Evolutionary conservation across 805 yeast genomes (phyloP).

Genomic region (Candida saitoana): DNA sequence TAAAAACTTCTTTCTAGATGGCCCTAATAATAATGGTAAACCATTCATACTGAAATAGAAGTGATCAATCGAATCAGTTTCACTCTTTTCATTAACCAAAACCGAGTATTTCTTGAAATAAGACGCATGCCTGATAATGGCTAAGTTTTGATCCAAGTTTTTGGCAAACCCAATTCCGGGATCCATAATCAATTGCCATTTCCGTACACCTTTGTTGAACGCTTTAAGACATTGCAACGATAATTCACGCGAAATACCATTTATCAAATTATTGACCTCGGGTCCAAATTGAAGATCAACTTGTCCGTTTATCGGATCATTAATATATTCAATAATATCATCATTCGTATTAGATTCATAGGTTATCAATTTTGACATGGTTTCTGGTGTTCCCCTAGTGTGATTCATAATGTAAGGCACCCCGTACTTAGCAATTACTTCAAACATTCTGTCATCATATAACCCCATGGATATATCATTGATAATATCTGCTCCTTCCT

Average conservation of each 20-base stretch:
- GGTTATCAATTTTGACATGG: conserved; percentile 59
- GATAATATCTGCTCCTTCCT: conserved; percentile 83
- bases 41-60: conserved; percentile 43
- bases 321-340: conserved; percentile 33
- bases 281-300: conserved; percentile 16
- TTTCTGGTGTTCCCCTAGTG: conserved; percentile 74
- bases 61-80: conserved; percentile 9
- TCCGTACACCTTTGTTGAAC: conserved; percentile 55
- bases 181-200: conserved; percentile 90
- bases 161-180: conserved; percentile 99
- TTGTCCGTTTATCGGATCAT: conserved; percentile 23
- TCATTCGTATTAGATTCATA: conserved; percentile 44
- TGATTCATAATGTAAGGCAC: conserved; percentile 83
- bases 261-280: conserved; percentile 37
- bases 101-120: conserved; percentile 47
- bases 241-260: conserved; percentile 65
- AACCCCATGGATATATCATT: conserved; percentile 86
- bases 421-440: conserved; percentile 61
- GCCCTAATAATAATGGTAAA: conserved; percentile 74
- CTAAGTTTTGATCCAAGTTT: conserved; percentile 62
- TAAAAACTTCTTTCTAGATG: conserved; percentile 84
- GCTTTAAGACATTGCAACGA: conserved; percentile 54
- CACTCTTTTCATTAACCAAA: conserved; percentile 13
- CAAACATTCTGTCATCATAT: conserved; percentile 62
- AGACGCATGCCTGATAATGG: conserved; percentile 51